Evolutionary conservation across 1,284 basidiomycete genomes (phyloP).

Genomic region (Clitocybe nebularis): DNA sequence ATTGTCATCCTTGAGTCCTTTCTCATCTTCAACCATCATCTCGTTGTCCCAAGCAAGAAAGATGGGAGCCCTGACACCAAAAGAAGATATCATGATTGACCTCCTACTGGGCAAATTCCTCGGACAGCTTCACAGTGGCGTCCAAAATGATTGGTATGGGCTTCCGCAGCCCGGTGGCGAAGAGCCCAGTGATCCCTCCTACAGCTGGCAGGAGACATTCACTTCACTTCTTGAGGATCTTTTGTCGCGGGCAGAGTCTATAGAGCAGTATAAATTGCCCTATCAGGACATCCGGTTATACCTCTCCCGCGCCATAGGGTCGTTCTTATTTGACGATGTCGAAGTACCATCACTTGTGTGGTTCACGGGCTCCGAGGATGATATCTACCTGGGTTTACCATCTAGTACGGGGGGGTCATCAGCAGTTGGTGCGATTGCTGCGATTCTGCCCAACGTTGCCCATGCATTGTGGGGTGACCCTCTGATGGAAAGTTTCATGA

Average conservation of each 20-base stretch:
- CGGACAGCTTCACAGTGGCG: constrained; percentile 51
- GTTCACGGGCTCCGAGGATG: constrained; percentile 53
- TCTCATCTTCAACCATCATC: constrained; percentile 30
- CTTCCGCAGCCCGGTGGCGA: constrained; percentile 30
- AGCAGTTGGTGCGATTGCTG: constrained; percentile 28
- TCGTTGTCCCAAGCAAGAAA: constrained; percentile 36
- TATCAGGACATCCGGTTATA: constrained; percentile 43
- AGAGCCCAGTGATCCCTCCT: constrained; percentile 28
- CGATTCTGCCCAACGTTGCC: constrained; percentile 46
- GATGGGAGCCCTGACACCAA: constrained; percentile 34
- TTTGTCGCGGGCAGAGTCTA: constrained; percentile 33
- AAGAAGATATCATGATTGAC: constrained; percentile 47
- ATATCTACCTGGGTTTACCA: constrained; percentile 39
- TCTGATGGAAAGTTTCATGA: constrained; percentile 60
- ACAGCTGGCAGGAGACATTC: constrained; percentile 74
- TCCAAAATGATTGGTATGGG: constrained; percentile 74
- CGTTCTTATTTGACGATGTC: constrained; percentile 70
- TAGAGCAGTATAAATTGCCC: constrained; percentile 26
- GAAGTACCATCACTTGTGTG: constrained; percentile 64
- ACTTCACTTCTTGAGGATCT: constrained; percentile 52
- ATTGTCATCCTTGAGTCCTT: constrained; percentile 32
- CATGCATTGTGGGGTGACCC: constrained; percentile 74
- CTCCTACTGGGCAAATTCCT: constrained; percentile 55
- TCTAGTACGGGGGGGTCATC: constrained; percentile 11
- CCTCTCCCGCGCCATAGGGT: constrained; percentile 66